phyloP scores from a whole-genome alignment of 768 basidiomycete genomes.

The Russula olivacea region DNA sequence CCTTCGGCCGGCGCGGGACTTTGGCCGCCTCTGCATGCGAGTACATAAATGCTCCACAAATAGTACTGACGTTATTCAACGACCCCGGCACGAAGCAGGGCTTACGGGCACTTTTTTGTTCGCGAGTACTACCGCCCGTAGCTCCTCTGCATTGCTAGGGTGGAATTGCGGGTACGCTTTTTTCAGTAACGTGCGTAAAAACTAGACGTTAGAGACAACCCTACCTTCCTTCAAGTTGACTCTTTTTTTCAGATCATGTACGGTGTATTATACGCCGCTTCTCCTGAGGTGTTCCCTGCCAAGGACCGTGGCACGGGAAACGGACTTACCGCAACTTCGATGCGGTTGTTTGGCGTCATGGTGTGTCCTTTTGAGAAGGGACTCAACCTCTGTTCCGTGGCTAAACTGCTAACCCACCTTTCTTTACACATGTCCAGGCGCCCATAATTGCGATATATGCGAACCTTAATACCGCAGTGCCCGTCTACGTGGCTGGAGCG shows the following conservation, averaged over 20 bases:
- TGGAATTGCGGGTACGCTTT: slow-evolving; percentile 80
- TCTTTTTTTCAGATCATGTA: slow-evolving; percentile 55
- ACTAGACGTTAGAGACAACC: background rate
- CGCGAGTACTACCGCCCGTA: slow-evolving; percentile 66
- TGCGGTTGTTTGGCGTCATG: slow-evolving; percentile 63
- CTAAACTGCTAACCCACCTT: too few relatives aligned
- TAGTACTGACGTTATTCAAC: slow-evolving; percentile 37
- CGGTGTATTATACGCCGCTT: slow-evolving; percentile 64
- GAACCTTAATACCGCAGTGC: slow-evolving; percentile 55
- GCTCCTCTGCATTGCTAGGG: slow-evolving; percentile 59
- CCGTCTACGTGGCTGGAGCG: slow-evolving; percentile 66
- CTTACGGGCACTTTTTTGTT: slow-evolving; percentile 74
- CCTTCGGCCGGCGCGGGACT: slow-evolving; percentile 61
- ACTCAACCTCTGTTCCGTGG: too few relatives aligned
- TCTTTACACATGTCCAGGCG: slow-evolving; percentile 38
- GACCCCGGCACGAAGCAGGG: slow-evolving; percentile 45
- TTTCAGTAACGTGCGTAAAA: slow-evolving; percentile 45
- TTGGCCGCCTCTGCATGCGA: slow-evolving; percentile 57
- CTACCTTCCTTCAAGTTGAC: background rate
- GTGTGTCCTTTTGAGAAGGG: slow-evolving; percentile 35
- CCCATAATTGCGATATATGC: slow-evolving; percentile 69
- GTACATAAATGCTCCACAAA: slow-evolving; percentile 29
- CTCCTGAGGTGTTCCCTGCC: slow-evolving; percentile 65
- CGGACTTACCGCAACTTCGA: slow-evolving; percentile 53
- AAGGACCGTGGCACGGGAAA: slow-evolving; percentile 72